Conservation (phyloP, 257 asterid genomes). For the Salvia splendens region DNA sequence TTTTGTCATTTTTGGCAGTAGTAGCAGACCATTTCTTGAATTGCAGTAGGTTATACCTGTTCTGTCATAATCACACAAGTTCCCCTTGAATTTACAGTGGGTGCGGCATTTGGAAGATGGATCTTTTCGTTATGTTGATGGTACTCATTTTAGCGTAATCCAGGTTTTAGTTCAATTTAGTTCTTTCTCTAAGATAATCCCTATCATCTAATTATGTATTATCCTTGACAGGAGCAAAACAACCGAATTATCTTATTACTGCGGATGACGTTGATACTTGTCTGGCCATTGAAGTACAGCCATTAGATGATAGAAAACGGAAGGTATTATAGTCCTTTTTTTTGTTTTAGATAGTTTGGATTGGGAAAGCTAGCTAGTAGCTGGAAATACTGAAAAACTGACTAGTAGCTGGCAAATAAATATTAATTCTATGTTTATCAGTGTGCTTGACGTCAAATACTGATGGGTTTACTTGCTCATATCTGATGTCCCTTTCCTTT, state of each 20-base stretch:
- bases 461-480: constrained; percentile 21
- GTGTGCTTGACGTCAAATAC: background rate
- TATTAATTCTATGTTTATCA: constrained; percentile 24
- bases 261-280: constrained; percentile 90
- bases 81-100: constrained; percentile 75
- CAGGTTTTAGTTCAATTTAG: constrained; percentile 7
- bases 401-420: constrained; percentile 6
- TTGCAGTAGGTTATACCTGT: constrained; percentile 23
- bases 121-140: constrained; percentile 85
- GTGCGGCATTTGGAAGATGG: constrained; percentile 95
- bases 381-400: constrained; percentile 7
- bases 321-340: constrained; percentile 50
- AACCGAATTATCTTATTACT: constrained; percentile 89
- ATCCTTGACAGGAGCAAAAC: constrained; percentile 79
- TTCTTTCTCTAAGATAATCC: constrained; percentile 21
- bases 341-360: constrained; percentile 12
- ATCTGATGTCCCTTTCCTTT: constrained; percentile 37
- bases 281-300: constrained; percentile 98
- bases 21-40: constrained; percentile 32
- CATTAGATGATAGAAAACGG: constrained; percentile 91
- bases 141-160: constrained; percentile 45
- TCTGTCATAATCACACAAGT: constrained; percentile 20
- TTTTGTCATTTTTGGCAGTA: constrained; percentile 23
- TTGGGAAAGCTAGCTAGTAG: background rate
- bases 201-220: constrained; percentile 29